Percentiles rank a stretch among this genome's conserved stretches.
These are phyloP conservation scores for Fusarium chaquense DNA, from an alignment of 2,329 filamentous ascomycete genomes.

Conservation along the genomic window DNA sequence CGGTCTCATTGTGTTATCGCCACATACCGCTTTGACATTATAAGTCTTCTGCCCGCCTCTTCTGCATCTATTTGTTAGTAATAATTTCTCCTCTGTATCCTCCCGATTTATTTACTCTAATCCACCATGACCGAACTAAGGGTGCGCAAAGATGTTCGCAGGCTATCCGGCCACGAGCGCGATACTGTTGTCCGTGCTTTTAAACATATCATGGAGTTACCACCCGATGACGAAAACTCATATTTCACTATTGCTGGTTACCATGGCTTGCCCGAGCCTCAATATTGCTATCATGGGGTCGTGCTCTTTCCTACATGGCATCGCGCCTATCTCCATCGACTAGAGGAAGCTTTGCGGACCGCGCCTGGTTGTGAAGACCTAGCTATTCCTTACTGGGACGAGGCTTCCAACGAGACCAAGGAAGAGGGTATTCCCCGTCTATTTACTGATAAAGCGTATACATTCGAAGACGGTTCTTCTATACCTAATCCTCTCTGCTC, in stretches of 20 bases:
- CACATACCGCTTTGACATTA: background rate
- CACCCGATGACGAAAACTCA: background rate
- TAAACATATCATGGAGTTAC: background rate
- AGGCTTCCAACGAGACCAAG: background rate
- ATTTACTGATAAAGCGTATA: background rate
- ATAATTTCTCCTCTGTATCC: background rate
- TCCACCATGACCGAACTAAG: background rate
- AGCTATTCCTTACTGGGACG: background rate
- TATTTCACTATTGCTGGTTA: background rate
- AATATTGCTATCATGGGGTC: background rate
- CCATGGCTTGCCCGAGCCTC: background rate
- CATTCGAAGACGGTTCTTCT: background rate
- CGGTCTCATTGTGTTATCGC: background rate
- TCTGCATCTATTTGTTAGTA: background rate
- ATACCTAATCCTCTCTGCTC: background rate
- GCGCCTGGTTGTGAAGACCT: background rate
- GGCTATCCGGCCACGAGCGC: background rate
- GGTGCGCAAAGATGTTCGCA: background rate
- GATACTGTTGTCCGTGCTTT: background rate
- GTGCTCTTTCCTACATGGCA: background rate
- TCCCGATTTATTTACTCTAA: accelerated
- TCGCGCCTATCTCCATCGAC: background rate
- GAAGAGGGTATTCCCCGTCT: background rate
- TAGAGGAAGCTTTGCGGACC: background rate
- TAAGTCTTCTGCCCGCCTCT: background rate